phyloP scores from a whole-genome alignment of 2,329 filamentous ascomycete species.

The Pseudocercospora cruenta region DNA sequence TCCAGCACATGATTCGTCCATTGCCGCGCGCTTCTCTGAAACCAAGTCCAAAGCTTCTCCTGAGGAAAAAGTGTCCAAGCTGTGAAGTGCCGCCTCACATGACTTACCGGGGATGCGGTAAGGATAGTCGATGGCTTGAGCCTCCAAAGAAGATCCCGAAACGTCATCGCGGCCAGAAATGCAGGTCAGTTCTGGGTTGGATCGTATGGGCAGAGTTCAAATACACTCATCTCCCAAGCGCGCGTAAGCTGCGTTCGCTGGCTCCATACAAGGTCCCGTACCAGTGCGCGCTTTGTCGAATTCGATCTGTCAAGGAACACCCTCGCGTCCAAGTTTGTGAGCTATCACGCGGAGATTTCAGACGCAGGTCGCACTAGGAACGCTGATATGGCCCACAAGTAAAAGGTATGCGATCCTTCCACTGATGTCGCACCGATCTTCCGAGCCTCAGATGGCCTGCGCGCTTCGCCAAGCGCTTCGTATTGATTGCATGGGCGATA shows the following conservation, averaged over 20 bases:
- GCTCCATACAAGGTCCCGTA: not conserved
- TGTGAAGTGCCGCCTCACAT: slow-evolving; percentile 4
- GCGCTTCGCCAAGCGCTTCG: not conserved
- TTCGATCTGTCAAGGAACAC: slow-evolving; percentile 11
- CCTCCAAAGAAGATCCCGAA: slow-evolving; percentile 3
- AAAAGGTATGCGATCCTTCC: slow-evolving; percentile 5
- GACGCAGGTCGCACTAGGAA: not conserved
- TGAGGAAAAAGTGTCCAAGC: slow-evolving; percentile 7
- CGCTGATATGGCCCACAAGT: slow-evolving; percentile 1
- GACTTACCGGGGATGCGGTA: slow-evolving; percentile 1
- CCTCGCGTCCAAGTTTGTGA: slow-evolving; percentile 6
- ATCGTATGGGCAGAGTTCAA: slow-evolving; percentile 6
- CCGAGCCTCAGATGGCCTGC: not conserved
- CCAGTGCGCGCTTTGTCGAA: not conserved
- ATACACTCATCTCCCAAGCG: slow-evolving; percentile 2
- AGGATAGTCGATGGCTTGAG: not conserved
- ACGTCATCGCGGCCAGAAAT: slow-evolving; percentile 6
- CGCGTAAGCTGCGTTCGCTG: not conserved
- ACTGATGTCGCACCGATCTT: slow-evolving; percentile 9
- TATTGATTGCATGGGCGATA: not conserved
- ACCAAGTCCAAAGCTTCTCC: slow-evolving; percentile 13
- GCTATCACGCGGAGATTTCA: slow-evolving; percentile 8
- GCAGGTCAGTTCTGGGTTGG: slow-evolving; percentile 6
- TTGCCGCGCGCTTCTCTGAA: slow-evolving; percentile 18
- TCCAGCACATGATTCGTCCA: slow-evolving; percentile 12